Conservation (phyloP, 306 rosid species). For the Fragaria nilgerrensis region DNA sequence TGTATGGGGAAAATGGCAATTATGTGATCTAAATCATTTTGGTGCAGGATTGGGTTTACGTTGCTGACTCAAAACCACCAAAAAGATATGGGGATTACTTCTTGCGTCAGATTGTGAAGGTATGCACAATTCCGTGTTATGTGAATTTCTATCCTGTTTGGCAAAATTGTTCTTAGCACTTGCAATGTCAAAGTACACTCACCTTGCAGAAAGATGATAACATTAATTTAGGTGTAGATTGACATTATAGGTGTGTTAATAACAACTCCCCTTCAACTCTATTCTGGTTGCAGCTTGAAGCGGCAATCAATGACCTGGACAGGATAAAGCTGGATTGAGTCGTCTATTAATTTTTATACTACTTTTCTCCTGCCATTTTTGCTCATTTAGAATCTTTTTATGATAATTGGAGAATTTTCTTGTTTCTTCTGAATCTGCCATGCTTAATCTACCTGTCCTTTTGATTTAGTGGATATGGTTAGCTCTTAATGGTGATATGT, state of each 20-base stretch:
- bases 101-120: slow-evolving; percentile 90
- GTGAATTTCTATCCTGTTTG: background rate
- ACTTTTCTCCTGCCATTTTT: slow-evolving; percentile 1
- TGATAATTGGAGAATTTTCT: slow-evolving; percentile 19
- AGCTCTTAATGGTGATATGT: slow-evolving; percentile 32
- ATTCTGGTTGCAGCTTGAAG: slow-evolving; percentile 61
- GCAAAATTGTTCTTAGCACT: background rate
- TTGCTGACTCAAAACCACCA: slow-evolving; percentile 64
- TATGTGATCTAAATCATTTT: slow-evolving; percentile 17
- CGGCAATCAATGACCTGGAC: slow-evolving; percentile 76
- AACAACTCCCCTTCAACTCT: background rate
- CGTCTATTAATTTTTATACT: background rate
- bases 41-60: slow-evolving; percentile 69
- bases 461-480: slow-evolving; percentile 38
- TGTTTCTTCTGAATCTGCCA: background rate
- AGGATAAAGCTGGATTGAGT: slow-evolving; percentile 73
- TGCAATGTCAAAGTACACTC: background rate
- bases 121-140: slow-evolving; percentile 27
- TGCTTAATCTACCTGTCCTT: slow-evolving; percentile 8
- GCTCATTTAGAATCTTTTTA: slow-evolving; percentile 10
- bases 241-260: background rate
- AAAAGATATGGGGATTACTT: slow-evolving; percentile 85
- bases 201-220: background rate
- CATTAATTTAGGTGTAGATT: background rate
- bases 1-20: background rate